phyloP scores from a whole-genome alignment of 2,329 filamentous ascomycete genomes.

The Diaporthe caulivora region DNA sequence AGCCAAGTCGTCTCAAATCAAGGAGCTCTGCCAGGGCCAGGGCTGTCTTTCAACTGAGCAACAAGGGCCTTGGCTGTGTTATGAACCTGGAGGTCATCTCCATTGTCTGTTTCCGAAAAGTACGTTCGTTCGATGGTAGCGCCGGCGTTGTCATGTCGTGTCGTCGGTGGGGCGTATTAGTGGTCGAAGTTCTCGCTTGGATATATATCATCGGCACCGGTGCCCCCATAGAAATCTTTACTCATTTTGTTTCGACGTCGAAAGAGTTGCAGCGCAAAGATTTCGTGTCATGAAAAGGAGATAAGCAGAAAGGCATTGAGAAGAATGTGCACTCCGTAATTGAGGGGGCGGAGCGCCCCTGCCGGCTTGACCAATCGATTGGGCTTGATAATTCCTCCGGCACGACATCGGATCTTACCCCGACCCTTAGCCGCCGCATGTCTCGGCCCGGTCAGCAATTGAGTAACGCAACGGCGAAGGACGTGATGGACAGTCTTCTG shows the following conservation, averaged over 20 bases:
- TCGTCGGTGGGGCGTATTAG: too few relatives aligned
- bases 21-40: neutral
- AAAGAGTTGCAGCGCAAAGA: neutral
- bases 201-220: neutral
- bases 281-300: neutral
- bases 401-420: slow-evolving; percentile 31
- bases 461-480: neutral
- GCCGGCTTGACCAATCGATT: slow-evolving; percentile 7
- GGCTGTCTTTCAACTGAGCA: neutral
- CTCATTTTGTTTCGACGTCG: neutral
- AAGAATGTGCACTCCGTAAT: too few relatives aligned
- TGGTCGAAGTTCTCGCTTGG: neutral
- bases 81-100: neutral
- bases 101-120: neutral
- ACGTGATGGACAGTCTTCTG: slow-evolving; percentile 4
- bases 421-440: slow-evolving; percentile 14
- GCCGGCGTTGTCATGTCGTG: neutral
- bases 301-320: neutral
- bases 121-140: neutral
- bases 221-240: neutral
- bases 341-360: neutral
- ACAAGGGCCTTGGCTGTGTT: neutral
- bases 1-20: neutral
- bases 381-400: neutral
- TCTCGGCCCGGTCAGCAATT: neutral